Conservation (phyloP, 495 filamentous ascomycete species). For the Lepidopterella palustris region DNA sequence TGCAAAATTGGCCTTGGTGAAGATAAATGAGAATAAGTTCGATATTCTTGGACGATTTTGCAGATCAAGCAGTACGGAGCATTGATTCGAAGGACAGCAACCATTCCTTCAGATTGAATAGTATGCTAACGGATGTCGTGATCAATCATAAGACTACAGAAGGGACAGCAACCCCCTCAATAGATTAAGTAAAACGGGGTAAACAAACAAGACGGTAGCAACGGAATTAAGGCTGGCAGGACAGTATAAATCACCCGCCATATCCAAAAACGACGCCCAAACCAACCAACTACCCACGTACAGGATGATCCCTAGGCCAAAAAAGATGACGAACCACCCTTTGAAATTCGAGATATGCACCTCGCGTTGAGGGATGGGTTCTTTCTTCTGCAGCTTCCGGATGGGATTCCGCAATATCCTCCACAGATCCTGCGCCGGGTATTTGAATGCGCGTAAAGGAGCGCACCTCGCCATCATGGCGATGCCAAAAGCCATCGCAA, state of each 20-base stretch:
- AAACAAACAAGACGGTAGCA: conserved; percentile 6
- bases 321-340: conserved; percentile 7
- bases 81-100: too few relatives aligned
- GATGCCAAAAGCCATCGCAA: neutral
- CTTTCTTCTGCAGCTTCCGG: conserved; percentile 7
- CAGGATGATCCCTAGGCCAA: conserved; percentile 10
- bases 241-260: conserved; percentile 11
- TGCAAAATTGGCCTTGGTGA: too few relatives aligned
- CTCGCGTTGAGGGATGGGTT: neutral
- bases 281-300: conserved; percentile 14
- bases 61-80: too few relatives aligned
- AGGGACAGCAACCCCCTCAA: conserved; percentile 1
- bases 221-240: conserved; percentile 7
- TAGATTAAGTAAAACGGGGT: conserved; percentile 7
- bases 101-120: too few relatives aligned
- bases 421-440: conserved; percentile 10
- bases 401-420: conserved; percentile 5
- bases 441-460: conserved; percentile 13
- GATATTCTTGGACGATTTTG: too few relatives aligned
- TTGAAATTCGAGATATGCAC: conserved; percentile 9
- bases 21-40: too few relatives aligned
- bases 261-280: conserved; percentile 9
- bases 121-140: too few relatives aligned
- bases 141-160: neutral
- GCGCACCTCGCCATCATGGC: neutral